A percentile compares a stretch with the other conserved stretches of the same genome.
Conservation (phyloP, 257 asterid species). For the Solanum dulcamara region DNA sequence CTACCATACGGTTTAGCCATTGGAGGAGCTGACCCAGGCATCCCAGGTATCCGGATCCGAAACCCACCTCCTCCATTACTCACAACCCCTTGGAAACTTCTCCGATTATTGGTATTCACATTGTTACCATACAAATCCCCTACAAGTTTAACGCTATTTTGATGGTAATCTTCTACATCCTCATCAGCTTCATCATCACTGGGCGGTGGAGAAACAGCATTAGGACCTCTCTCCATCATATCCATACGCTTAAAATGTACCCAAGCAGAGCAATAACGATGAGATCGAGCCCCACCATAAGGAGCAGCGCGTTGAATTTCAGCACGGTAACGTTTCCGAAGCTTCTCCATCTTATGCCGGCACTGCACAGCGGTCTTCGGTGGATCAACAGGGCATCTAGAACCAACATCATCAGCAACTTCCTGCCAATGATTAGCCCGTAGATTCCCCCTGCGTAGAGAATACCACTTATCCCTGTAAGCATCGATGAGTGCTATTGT, state of each 20-base stretch:
- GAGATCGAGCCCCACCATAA: constrained; percentile 44
- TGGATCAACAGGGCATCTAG: constrained; percentile 35
- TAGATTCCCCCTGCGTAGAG: constrained; percentile 91
- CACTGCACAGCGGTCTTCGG: constrained; percentile 90
- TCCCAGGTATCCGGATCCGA: constrained; percentile 74
- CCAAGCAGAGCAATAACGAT: constrained; percentile 74
- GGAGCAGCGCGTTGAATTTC: constrained; percentile 91
- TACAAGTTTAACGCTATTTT: constrained; percentile 29
- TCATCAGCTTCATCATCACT: constrained; percentile 33
- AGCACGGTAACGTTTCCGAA: constrained; percentile 76
- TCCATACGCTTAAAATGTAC: constrained; percentile 81
- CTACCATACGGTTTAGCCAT: constrained; percentile 23
- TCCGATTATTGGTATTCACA: constrained; percentile 3
- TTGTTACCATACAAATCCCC: constrained; percentile 37
- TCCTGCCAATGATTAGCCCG: constrained; percentile 94
- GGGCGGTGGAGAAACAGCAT: constrained; percentile 24
- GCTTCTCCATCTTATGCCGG: constrained; percentile 99
- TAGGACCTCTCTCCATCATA: constrained; percentile 77
- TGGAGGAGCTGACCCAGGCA: constrained; percentile 9
- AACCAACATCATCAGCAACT: constrained; percentile 78
- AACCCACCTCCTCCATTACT: constrained; percentile 49
- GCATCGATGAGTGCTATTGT: constrained; percentile 73
- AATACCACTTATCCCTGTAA: constrained; percentile 78
- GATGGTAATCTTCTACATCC: constrained; percentile 15
- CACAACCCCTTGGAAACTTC: constrained; percentile 17